A percentile compares a stretch with the other conserved stretches of the same genome.
Conservation (phyloP, 495 filamentous ascomycete genomes). For the Aspergillus ellipticus region DNA sequence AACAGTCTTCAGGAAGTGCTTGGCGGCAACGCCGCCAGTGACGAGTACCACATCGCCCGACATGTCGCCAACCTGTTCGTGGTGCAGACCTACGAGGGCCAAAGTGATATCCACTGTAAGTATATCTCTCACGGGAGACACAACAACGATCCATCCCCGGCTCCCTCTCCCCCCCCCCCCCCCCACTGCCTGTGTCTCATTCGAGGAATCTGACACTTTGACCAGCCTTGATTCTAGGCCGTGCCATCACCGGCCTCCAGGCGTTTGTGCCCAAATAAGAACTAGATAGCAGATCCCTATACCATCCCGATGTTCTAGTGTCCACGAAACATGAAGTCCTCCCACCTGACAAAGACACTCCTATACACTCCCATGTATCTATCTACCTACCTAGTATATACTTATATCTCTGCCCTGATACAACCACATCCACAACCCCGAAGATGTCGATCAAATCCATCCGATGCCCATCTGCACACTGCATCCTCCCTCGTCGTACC, state of each 20-base stretch:
- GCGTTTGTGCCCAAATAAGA: conserved; percentile 47
- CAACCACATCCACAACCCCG: not conserved
- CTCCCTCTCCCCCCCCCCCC: not conserved
- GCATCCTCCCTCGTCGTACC: not conserved
- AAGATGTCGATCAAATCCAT: too few relatives aligned
- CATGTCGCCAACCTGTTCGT: conserved; percentile 97
- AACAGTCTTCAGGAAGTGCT: conserved; percentile 85
- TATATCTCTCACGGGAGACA: too few relatives aligned
- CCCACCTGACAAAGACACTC: not conserved
- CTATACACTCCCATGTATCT: too few relatives aligned
- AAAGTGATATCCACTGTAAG: conserved; percentile 94
- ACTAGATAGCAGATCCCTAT: not conserved
- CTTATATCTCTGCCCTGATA: too few relatives aligned
- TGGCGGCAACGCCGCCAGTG: conserved; percentile 93
- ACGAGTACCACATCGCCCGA: conserved; percentile 91
- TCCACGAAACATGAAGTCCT: not conserved
- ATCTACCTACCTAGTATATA: too few relatives aligned
- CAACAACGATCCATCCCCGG: too few relatives aligned
- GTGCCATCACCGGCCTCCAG: conserved; percentile 67
- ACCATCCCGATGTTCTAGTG: not conserved
- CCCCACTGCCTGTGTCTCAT: too few relatives aligned
- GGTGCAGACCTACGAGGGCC: conserved; percentile 95
- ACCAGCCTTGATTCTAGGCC: conserved; percentile 61
- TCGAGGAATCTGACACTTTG: conserved; percentile 19
- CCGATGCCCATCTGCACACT: not conserved